Evolutionary conservation across 2,329 filamentous ascomycete species (phyloP), one percentile per base, ranked within the genome.

Genomic region (Diaporthe citriasiana): DNA sequence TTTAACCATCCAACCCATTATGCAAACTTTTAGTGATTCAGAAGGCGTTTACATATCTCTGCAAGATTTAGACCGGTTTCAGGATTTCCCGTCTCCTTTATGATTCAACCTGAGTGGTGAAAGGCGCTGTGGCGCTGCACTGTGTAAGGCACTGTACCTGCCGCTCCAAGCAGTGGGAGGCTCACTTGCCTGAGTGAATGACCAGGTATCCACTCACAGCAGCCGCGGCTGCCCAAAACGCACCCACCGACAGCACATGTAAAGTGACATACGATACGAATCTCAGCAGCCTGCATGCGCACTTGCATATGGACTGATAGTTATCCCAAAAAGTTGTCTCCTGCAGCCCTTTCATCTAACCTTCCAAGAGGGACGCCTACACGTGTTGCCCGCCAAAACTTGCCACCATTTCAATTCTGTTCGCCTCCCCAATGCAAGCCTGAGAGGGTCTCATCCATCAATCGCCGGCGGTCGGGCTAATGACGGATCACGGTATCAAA

Each of bases 71-170:
- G 7, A 4, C 13, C 13, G 25, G 33, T 40, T 40, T n/a, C 35
- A 47, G 27, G 51, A 42, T 13, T 47, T 45, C 47, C 63, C 50
- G 30, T 45, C 45, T 53, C 50, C 45, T 57, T 59, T 38, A 50
- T 60, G 27, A 45, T 42, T 42, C n/a, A 10, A 42, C 6, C 42
- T 8, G 22, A 25, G 9, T 27, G 30, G 25, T 66, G 9, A 38
- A 47, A 47, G 63, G 22, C 13, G 7, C 7, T 27, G 30, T 38
- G 17, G 33, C 22, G 45, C 47, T 33, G 42, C 47, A 71, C 69
- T 71, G 69, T 71, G 30, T 10, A 51, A 42, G 22, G 22, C 69
- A 71, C 69, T 71, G 69, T 71, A 51, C n/a, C 50, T 25, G 45
- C 30, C n/a, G n/a, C 45, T 27, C 4, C 45, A 25, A 19, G 33